Conservation (phyloP, 2,329 filamentous ascomycete species). For the Teratosphaeria nubilosa region DNA sequence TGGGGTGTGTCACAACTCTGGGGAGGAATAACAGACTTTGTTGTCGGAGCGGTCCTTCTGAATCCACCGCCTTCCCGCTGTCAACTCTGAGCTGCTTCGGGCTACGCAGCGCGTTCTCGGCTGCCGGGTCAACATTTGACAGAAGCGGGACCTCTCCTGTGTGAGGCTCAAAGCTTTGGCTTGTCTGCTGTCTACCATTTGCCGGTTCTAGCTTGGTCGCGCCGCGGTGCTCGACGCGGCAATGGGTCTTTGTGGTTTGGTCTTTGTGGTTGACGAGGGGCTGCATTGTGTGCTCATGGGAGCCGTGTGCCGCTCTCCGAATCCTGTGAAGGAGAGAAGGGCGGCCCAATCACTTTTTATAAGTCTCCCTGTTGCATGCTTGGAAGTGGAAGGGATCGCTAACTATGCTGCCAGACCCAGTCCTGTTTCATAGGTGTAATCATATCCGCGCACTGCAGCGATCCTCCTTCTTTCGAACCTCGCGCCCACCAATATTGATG, state of each 20-base stretch:
- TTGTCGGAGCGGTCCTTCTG: conserved; percentile 11
- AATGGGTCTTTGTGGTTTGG: conserved; percentile 2
- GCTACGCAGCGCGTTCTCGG: background rate
- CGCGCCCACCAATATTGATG: too few relatives aligned
- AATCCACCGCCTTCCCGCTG: conserved; percentile 6
- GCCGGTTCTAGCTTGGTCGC: conserved; percentile 9
- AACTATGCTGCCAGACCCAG: conserved; percentile 9
- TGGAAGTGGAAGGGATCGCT: conserved; percentile 8
- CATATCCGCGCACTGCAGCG: background rate
- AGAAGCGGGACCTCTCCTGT: conserved; percentile 69
- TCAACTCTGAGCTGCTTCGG: background rate
- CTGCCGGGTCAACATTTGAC: conserved; percentile 1
- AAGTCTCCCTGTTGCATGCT: conserved; percentile 22
- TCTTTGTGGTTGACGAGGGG: conserved; percentile 16
- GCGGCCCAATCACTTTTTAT: conserved; percentile 29
- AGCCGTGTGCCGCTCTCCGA: conserved; percentile 4
- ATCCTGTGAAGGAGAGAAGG: conserved; percentile 16
- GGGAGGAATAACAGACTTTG: background rate
- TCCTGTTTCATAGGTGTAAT: background rate
- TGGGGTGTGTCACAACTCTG: background rate
- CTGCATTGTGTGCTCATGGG: conserved; percentile 7
- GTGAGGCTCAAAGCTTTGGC: conserved; percentile 92
- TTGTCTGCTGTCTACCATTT: conserved; percentile 53
- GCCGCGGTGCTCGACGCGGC: conserved; percentile 3
- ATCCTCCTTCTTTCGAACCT: too few relatives aligned